Evolutionary conservation across 352 stramenopile species (phyloP).

Genomic region (Globisporangium echinulatum): DNA sequence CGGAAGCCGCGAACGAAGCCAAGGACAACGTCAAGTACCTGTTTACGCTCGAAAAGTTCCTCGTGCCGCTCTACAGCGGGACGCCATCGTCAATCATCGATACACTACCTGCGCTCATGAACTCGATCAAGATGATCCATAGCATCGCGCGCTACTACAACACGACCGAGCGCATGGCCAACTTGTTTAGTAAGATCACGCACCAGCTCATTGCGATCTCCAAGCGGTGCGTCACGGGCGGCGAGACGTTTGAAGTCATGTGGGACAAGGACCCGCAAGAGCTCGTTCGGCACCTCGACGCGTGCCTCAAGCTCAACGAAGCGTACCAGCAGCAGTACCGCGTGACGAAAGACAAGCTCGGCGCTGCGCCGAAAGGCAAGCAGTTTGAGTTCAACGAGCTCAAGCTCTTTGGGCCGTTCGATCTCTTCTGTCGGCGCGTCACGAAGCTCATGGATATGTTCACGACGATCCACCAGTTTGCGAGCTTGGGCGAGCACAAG

Average conservation of each 20-base stretch:
- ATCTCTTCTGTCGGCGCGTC: constrained; percentile 95
- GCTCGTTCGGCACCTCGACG: constrained; percentile 92
- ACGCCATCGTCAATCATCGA: constrained; percentile 97
- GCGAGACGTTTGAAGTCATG: constrained; percentile 85
- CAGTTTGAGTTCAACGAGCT: constrained; percentile 99
- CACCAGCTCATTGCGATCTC: constrained; percentile 99
- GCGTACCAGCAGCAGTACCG: constrained; percentile 98
- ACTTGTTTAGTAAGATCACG: constrained; percentile 97
- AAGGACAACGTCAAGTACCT: constrained; percentile 99
- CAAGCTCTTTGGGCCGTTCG: constrained; percentile 98
- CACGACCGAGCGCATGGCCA: constrained; percentile 96
- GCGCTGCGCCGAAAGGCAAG: constrained; percentile 93
- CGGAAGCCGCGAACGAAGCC: constrained; percentile 96
- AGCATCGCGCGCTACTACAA: constrained; percentile 99
- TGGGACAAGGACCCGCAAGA: constrained; percentile 94
- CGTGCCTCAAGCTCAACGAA: constrained; percentile 97
- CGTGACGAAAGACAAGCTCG: constrained; percentile 96
- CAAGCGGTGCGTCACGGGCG: constrained; percentile 91
- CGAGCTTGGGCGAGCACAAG: constrained; percentile 88
- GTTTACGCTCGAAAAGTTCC: constrained; percentile 97
- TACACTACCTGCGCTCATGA: constrained; percentile 96
- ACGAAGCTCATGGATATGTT: constrained; percentile 99
- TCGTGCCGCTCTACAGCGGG: constrained; percentile 86
- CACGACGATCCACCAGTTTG: constrained; percentile 97
- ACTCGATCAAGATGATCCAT: constrained; percentile 99